Base-by-base conservation (phyloP, 2,329 filamentous ascomycete genomes). In the Penicillium sp. region DNA sequence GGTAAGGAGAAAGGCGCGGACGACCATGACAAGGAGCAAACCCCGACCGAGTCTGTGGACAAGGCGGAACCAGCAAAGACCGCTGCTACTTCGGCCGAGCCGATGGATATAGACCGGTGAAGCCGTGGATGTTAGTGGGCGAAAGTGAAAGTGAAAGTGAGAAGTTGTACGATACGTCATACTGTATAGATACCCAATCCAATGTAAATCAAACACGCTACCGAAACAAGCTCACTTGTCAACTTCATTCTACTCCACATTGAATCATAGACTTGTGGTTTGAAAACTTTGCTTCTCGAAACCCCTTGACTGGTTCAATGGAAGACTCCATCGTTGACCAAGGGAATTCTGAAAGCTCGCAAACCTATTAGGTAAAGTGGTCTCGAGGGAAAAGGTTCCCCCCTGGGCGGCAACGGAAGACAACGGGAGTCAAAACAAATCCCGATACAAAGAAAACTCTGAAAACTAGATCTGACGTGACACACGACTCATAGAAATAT, bases 81-180 rank as follows among this genome's bases (percentile, higher is more conserved):
- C 24, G 8, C 49, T 29, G 24, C 39, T 21, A 22, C 33, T 16
- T 14, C 49, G 11, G 37, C 56, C 45, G 62, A 64, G 16, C 49
- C 64, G 43, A 63, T 64, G 63, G 54, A 63, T 31, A 39, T 65
- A 37, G 57, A 62, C 44, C 37, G 33, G n/a, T 50, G 49, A 51
- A 43, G 33, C 33, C 31, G 16, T 35, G 14, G 7, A 16, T 16
- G 8, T 3, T n/a, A 19, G 5, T 35, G 9, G 27, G 10, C 27
- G 19, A 24, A 24, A 35, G 19, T 16, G 27, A 37, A 42, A 35
- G 33, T 19, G 33, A 37, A 37, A 26, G 22, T 19, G 16, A 37
- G 7, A 26, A 49, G 9, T 21, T 50, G 49, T 51, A 51, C 24
- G 49, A 51, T 51, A 51, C 43, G 49, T 51, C 49, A 51, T 42